Evolutionary conservation across 257 asterid species (phyloP).

Genomic region (Nicotiana paniculata): DNA sequence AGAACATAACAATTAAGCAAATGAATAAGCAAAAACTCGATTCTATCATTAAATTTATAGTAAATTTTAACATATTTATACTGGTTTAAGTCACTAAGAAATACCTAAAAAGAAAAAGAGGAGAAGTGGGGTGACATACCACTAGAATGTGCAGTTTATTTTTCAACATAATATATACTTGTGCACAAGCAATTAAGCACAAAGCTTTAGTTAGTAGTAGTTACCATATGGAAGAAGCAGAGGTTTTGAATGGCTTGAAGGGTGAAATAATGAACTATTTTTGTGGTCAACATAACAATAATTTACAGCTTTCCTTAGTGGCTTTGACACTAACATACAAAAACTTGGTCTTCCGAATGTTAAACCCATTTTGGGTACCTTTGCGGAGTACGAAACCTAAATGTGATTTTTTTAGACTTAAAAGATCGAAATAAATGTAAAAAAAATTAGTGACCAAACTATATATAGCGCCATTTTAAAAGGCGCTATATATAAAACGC

Average conservation of each 20-base stretch:
- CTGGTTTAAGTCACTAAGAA: neutral
- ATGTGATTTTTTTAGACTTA: too few species aligned
- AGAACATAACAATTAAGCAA: slow-evolving; percentile 3
- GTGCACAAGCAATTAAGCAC: neutral
- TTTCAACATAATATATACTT: neutral
- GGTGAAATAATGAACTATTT: neutral
- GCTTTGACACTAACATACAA: neutral
- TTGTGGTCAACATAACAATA: neutral
- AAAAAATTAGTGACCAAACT: too few species aligned
- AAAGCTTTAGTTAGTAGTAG: neutral
- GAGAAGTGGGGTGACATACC: neutral
- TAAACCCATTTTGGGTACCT: too few species aligned
- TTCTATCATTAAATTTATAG: too few species aligned
- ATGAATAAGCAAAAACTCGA: neutral
- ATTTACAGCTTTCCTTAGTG: neutral
- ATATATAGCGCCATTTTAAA: too few species aligned
- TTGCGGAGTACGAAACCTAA: too few species aligned
- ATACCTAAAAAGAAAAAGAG: neutral
- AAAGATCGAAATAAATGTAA: too few species aligned
- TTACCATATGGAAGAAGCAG: too few species aligned
- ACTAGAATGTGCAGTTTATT: neutral
- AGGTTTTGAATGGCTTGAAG: neutral
- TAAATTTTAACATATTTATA: neutral
- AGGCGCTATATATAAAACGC: too few species aligned
- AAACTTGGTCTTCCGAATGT: too few species aligned